Evolutionary conservation across 192 early-diverging fungal species (phyloP), one percentile per base, ranked within the genome.

Genomic region (Coemansia sp.): DNA sequence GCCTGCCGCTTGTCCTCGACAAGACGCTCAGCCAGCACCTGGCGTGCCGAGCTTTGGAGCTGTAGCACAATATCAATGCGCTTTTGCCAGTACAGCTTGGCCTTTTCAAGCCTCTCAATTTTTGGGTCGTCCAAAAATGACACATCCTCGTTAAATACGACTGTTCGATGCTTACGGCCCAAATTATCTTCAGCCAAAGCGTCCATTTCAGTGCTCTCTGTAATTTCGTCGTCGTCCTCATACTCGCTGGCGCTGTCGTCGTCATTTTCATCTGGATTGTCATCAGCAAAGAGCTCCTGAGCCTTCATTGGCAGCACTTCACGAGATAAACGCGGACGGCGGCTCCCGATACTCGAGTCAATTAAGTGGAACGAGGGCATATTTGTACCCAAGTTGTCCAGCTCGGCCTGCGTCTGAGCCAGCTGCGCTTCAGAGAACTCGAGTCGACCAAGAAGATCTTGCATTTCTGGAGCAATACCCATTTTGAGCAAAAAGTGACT

Each of bases 291-390:
- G 19, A 55, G 59, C 37, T 69, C 76, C 0, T 18, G 30, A 10
- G 63, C 66, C 57, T 58, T 55, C 50, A 76, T 64, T 61, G 71
- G 72, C 62, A 67, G 56, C 61, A 71, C 69, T 59, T 82, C 63
- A 60, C 62, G 61, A 57, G 67, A 69, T 64, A 62, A 41, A n/a
- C 64, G 62, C 21, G 69, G 78, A 4, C 64, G 61, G 22, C 73
- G 54, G 39, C 33, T 55, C 53, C 72, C 73, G 30, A 80, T 79
- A 45, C 66, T 66, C 13, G 73, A 77, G 42, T 91, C 86, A 44
- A 99, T 85, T 60, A 86, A 88, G 33, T 88, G 83, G 71, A 99
- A 99, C 46, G 89, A 86, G 23, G 95, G 96, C 85, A 98, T 91
- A 7, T 82, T 60, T 2, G 89, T 82, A 13, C 93, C 93, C 13